Percentiles rank a stretch among this genome's conserved stretches.
Evolutionary conservation across 495 filamentous ascomycete species (phyloP).

Genomic region (Acidiella bohemica): DNA sequence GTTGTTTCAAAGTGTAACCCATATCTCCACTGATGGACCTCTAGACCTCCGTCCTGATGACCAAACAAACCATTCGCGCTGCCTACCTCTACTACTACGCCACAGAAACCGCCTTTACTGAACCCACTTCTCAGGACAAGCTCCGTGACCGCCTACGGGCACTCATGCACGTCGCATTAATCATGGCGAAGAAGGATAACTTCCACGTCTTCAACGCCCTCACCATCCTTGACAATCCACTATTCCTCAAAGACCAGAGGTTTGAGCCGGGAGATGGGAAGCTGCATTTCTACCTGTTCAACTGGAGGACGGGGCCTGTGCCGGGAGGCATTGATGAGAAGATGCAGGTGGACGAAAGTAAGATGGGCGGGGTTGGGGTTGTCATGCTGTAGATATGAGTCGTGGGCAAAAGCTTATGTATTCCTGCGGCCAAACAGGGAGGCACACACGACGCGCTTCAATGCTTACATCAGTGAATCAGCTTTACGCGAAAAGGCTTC

Average conservation of each 20-base stretch:
- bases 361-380: slow-evolving; percentile 75
- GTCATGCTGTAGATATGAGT: slow-evolving; percentile 55
- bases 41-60: slow-evolving; percentile 57
- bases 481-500: no score
- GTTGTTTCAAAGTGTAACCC: background rate
- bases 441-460: no score
- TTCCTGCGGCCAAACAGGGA: no score
- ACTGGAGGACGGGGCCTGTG: slow-evolving; percentile 74
- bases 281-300: slow-evolving; percentile 92
- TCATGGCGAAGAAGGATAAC: slow-evolving; percentile 68
- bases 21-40: background rate
- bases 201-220: slow-evolving; percentile 97
- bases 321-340: slow-evolving; percentile 67
- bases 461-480: no score
- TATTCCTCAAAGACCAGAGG: slow-evolving; percentile 85
- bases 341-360: slow-evolving; percentile 57
- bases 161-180: slow-evolving; percentile 72
- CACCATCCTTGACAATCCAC: slow-evolving; percentile 78
- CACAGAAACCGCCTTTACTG: slow-evolving; percentile 58
- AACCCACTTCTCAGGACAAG: slow-evolving; percentile 19
- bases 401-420: no score
- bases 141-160: slow-evolving; percentile 47
- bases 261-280: slow-evolving; percentile 89
- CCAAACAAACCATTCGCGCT: slow-evolving; percentile 55
- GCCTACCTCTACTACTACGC: slow-evolving; percentile 97